A percentile compares a stretch with the other conserved stretches of the same genome.
Evolutionary conservation across 305 asterid species (phyloP).

Genomic region (Ruellia speciosa): DNA sequence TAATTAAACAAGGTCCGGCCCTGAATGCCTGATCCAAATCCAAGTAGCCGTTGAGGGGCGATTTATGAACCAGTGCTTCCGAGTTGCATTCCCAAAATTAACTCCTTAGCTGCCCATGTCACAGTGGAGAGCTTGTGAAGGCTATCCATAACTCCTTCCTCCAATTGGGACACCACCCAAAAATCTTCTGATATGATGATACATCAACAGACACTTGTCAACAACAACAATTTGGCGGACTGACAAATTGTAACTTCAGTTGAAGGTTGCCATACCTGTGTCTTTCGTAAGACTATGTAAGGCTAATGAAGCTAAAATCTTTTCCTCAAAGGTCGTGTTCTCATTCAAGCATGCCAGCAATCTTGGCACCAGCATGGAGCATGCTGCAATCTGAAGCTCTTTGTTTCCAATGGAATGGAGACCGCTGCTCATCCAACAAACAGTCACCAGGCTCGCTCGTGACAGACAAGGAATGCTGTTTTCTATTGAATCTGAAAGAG

Average conservation of each 20-base stretch:
- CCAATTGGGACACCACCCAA: conserved; percentile 16
- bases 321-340: conserved; percentile 47
- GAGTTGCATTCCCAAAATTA: conserved; percentile 27
- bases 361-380: conserved; percentile 45
- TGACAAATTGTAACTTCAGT: background rate
- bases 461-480: conserved; percentile 64
- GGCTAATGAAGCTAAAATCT: conserved; percentile 55
- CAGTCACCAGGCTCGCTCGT: conserved; percentile 59
- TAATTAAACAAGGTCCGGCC: too few relatives aligned
- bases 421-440: conserved; percentile 60
- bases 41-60: too few relatives aligned
- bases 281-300: conserved; percentile 42
- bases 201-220: too few relatives aligned
- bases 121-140: conserved; percentile 41
- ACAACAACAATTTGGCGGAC: background rate
- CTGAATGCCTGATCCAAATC: too few relatives aligned
- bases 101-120: conserved; percentile 72
- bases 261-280: conserved; percentile 38
- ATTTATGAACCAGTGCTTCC: background rate
- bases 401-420: conserved; percentile 32
- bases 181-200: conserved; percentile 35
- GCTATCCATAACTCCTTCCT: conserved; percentile 31
- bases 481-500: conserved; percentile 52
- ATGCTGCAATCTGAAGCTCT: conserved; percentile 32
- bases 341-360: conserved; percentile 34